These are phyloP conservation scores for Cutaneotrichosporon sp. DNA, from an alignment of 1,284 basidiomycete species.

Conservation along the genomic window DNA sequence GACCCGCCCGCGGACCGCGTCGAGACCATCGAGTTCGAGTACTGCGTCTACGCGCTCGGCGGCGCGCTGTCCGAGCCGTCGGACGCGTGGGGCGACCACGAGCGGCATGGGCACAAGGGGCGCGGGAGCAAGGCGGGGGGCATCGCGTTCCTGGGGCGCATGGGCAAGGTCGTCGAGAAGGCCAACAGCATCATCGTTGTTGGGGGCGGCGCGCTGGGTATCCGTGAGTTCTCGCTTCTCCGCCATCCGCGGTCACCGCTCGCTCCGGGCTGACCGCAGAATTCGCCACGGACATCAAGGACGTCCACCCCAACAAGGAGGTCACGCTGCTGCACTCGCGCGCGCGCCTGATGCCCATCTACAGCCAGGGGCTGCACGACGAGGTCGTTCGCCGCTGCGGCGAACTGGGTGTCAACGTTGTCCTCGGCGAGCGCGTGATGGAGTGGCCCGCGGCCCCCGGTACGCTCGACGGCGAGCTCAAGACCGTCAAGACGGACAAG, in stretches of 20 bases:
- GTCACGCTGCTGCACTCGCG: constrained; percentile 58
- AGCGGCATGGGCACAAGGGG: constrained; percentile 16
- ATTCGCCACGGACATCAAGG: constrained; percentile 57
- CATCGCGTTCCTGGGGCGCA: constrained; percentile 31
- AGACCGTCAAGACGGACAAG: constrained; percentile 60
- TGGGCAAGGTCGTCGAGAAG: constrained; percentile 39
- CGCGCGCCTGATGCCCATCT: constrained; percentile 54
- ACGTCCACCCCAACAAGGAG: constrained; percentile 50
- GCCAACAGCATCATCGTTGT: constrained; percentile 54
- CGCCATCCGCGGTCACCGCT: background rate
- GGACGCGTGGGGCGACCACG: constrained; percentile 44
- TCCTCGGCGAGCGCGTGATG: constrained; percentile 54
- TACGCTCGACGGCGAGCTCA: constrained; percentile 36
- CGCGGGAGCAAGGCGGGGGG: constrained; percentile 45
- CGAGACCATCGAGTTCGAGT: constrained; percentile 51
- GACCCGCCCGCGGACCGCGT: constrained; percentile 16
- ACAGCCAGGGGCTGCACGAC: constrained; percentile 53
- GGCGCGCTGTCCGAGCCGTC: constrained; percentile 47
- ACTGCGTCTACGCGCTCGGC: constrained; percentile 55
- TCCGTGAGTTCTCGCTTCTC: constrained; percentile 44
- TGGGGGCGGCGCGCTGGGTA: constrained; percentile 56
- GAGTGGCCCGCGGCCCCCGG: constrained; percentile 45
- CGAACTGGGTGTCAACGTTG: constrained; percentile 52
- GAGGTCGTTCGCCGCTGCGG: constrained; percentile 45
- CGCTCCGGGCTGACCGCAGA: constrained; percentile 33